phyloP scores from a whole-genome alignment of 2,329 filamentous ascomycete species.

The Remersonia thermophila region DNA sequence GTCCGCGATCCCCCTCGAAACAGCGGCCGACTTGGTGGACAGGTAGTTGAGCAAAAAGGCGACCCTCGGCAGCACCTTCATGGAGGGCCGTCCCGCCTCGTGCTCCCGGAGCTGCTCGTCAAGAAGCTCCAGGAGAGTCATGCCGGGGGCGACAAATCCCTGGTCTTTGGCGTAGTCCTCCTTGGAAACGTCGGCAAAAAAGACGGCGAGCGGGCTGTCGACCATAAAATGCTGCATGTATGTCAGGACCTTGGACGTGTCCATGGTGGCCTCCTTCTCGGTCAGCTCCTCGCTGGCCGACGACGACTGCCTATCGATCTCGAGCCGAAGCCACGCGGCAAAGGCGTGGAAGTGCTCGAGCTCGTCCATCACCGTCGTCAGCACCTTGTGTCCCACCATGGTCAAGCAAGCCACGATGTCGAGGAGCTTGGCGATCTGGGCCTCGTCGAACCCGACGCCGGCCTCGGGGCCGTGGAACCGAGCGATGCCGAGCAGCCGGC shows the following conservation, averaged over 20 bases:
- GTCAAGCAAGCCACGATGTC: constrained; percentile 66
- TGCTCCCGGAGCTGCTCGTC: constrained; percentile 36
- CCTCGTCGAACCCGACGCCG: constrained; percentile 52
- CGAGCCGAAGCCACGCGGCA: constrained; percentile 69
- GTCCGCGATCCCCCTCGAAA: constrained; percentile 58
- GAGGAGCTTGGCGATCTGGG: constrained; percentile 50
- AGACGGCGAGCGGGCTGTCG: constrained; percentile 51
- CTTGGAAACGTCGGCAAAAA: constrained; percentile 38
- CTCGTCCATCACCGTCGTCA: constrained; percentile 62
- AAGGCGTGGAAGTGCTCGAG: constrained; percentile 66
- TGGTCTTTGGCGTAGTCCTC: constrained; percentile 40
- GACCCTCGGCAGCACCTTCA: constrained; percentile 46
- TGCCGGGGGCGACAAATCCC: constrained; percentile 31
- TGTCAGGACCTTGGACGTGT: constrained; percentile 57
- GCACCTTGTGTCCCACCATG: constrained; percentile 59
- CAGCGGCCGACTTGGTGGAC: constrained; percentile 40
- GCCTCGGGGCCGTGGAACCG: constrained; percentile 59
- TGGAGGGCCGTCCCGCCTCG: constrained; percentile 32
- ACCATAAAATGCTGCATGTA: constrained; percentile 66
- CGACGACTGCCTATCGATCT: constrained; percentile 66
- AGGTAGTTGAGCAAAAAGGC: constrained; percentile 51
- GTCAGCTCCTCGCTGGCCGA: constrained; percentile 58
- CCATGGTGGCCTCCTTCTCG: constrained; percentile 66
- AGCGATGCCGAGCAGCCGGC: constrained; percentile 71
- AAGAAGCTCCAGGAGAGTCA: constrained; percentile 35